Base-by-base conservation (phyloP, 164 flowering plant genomes). In the Dillenia suffruticosa region DNA sequence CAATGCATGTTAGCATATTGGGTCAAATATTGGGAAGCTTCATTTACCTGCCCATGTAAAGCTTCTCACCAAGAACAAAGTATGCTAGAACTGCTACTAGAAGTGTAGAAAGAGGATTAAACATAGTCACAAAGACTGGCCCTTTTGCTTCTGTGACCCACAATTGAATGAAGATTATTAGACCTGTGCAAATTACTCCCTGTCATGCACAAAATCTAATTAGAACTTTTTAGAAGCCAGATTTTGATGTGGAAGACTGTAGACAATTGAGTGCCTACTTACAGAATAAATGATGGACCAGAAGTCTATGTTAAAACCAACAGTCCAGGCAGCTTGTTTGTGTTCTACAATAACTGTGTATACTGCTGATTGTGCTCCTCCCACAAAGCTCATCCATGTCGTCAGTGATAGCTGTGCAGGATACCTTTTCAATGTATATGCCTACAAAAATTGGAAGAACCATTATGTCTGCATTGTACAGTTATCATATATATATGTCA, bases 121-220 rank as follows among this genome's bases (percentile, higher is more conserved):
- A 89, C 87, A 92, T 85, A 57, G 97, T 86, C 44, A 88, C 90
- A 70, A 90, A 87, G 57, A 89, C 94, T 9, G 96, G 96, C 9
- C 92, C 96, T 66, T 76, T 89, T 64, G 72, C 63, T 68, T 85
- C 84, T 4, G 82, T 87, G 77, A 88, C 80, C 89, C 92, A 91
- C n/a, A 87, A 78, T 68, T 82, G 93, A 54, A 84, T 48, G 72
- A 66, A 85, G 46, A 82, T 54, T 11, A 83, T 63, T 12, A 88
- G 51, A 50, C 94, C 89, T 6, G 94, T 84, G 53, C 77, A 64
- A 9, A 79, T 79, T 2, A 87, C 74, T 72, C 92, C 97, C 97
- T 90, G 79, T 73, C 61, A 48, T 56, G 62, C 11, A 19, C 10
- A n/a, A 53, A 48, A 62, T 47, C n/a, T 22, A 44, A 8, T 48